These are phyloP conservation scores for Alternaria gansuensis DNA, from an alignment of 2,329 filamentous ascomycete genomes.

Conservation along the genomic window DNA sequence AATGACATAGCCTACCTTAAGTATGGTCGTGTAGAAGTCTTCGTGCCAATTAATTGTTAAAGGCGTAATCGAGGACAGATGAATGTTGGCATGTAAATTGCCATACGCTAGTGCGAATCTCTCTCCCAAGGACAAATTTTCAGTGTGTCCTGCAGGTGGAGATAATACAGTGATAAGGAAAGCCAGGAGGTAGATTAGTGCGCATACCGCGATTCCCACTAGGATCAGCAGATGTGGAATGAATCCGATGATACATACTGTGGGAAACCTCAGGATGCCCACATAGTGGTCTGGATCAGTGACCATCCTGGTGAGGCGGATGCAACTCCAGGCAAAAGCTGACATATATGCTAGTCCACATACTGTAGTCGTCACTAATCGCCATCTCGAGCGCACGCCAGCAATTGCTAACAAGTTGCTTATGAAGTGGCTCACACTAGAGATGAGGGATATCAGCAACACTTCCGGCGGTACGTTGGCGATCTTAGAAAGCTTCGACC, in stretches of 20 bases:
- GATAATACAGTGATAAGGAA: constrained; percentile 78
- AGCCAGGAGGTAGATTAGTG: constrained; percentile 78
- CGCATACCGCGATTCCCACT: constrained; percentile 77
- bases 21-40: constrained; percentile 92
- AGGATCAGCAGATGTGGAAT: constrained; percentile 92
- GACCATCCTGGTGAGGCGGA: constrained; percentile 51
- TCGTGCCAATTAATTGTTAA: constrained; percentile 85
- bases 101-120: constrained; percentile 76
- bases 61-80: constrained; percentile 70
- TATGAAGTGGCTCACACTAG: constrained; percentile 84
- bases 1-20: constrained; percentile 85
- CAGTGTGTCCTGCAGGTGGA: constrained; percentile 62
- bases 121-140: constrained; percentile 61
- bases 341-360: constrained; percentile 93
- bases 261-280: constrained; percentile 85
- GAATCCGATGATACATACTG: constrained; percentile 93
- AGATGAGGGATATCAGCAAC: constrained; percentile 85
- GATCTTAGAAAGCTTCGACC: constrained; percentile 74
- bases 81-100: constrained; percentile 92
- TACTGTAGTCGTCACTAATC: constrained; percentile 86
- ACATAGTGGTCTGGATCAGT: constrained; percentile 60
- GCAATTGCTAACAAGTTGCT: constrained; percentile 85
- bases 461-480: constrained; percentile 92
- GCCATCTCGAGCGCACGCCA: constrained; percentile 78
- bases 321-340: constrained; percentile 80